These are phyloP conservation scores for Rhizopus stolonifer DNA, from an alignment of 371 early-diverging fungal genomes.

Conservation along the genomic window DNA sequence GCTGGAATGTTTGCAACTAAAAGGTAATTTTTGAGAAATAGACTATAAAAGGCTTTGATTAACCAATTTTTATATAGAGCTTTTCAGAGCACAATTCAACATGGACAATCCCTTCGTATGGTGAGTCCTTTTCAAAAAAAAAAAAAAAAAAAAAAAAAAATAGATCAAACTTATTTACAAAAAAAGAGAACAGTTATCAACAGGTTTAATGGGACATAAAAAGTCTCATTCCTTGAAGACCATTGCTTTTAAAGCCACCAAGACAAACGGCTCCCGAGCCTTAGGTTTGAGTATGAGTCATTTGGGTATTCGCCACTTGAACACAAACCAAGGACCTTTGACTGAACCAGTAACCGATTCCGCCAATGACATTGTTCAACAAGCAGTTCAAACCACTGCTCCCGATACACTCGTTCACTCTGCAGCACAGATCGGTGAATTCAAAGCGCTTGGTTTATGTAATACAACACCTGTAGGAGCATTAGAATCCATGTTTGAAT, in stretches of 20 bases:
- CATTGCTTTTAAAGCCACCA: slow-evolving; percentile 18
- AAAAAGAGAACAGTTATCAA: slow-evolving; percentile 24
- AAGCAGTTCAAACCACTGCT: slow-evolving; percentile 35
- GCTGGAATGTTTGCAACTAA: background rate
- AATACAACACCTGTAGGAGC: slow-evolving; percentile 78
- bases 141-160: background rate
- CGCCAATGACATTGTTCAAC: slow-evolving; percentile 22
- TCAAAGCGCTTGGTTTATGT: slow-evolving; percentile 77
- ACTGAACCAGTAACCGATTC: slow-evolving; percentile 5
- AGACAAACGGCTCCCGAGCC: slow-evolving; percentile 13
- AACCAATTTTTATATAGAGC: slow-evolving; percentile 2
- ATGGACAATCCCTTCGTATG: slow-evolving; percentile 15
- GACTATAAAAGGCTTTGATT: background rate
- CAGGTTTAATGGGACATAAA: slow-evolving; percentile 13
- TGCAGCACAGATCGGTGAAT: slow-evolving; percentile 74
- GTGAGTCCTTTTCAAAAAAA: no score
- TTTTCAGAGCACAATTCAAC: slow-evolving; percentile 12
- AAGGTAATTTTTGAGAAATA: background rate
- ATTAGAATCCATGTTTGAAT: slow-evolving; percentile 75
- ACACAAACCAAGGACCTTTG: slow-evolving; percentile 6
- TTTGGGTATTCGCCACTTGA: slow-evolving; percentile 17
- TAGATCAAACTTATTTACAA: background rate
- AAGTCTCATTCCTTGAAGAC: slow-evolving; percentile 15
- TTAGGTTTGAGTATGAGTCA: slow-evolving; percentile 18
- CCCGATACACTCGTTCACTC: slow-evolving; percentile 47